Percentiles rank a stretch among this genome's conserved stretches.
Conservation (phyloP, 2,329 filamentous ascomycete species). For the Penicillium sp. region DNA sequence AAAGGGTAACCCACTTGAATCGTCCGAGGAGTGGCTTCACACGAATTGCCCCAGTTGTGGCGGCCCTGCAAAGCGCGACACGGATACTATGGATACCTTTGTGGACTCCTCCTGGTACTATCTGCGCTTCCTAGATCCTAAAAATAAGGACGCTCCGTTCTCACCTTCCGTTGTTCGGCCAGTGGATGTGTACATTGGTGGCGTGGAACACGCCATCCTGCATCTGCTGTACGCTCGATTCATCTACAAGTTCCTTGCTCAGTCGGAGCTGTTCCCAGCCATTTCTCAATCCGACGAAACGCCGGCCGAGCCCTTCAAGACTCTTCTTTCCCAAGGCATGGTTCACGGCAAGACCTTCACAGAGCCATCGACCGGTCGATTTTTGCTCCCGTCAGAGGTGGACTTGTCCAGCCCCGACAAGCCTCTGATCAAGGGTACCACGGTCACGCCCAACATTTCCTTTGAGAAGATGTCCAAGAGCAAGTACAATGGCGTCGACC, state of each 20-base stretch:
- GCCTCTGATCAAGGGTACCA: constrained; percentile 65
- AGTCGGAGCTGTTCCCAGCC: constrained; percentile 45
- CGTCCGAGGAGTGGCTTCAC: constrained; percentile 71
- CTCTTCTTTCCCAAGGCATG: constrained; percentile 88
- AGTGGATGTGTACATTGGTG: constrained; percentile 86
- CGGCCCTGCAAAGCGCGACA: constrained; percentile 73
- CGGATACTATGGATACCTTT: constrained; percentile 95
- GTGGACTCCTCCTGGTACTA: constrained; percentile 96
- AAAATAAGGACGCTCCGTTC: constrained; percentile 65
- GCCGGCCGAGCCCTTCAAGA: constrained; percentile 73
- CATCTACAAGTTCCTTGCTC: constrained; percentile 81
- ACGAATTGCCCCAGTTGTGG: constrained; percentile 72
- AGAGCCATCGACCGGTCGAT: constrained; percentile 72
- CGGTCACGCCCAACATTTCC: constrained; percentile 60
- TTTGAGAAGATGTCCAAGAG: constrained; percentile 97
- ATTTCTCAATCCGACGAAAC: constrained; percentile 38
- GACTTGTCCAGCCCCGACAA: constrained; percentile 59
- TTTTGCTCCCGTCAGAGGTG: constrained; percentile 75
- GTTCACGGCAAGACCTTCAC: constrained; percentile 84
- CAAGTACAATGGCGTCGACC: constrained; percentile 89
- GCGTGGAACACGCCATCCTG: constrained; percentile 86
- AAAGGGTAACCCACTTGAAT: constrained; percentile 75
- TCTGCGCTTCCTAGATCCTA: constrained; percentile 73
- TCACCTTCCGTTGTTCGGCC: constrained; percentile 63
- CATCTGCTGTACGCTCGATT: constrained; percentile 88